Evolutionary conservation across 2,329 filamentous ascomycete genomes (phyloP).

Genomic region (Arthrobotrys megalospora): DNA sequence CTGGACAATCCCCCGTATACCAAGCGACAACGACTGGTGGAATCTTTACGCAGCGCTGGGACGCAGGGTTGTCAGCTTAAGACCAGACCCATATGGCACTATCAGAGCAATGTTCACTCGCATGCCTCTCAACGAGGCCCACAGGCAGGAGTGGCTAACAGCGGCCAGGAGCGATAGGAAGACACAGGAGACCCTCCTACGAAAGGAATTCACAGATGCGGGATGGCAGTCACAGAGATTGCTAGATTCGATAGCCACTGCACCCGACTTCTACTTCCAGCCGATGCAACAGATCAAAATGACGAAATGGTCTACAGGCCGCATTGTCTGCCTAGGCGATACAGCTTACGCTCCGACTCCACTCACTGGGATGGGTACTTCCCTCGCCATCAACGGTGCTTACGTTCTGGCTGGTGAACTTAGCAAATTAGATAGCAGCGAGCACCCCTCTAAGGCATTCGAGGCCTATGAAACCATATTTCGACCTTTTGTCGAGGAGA

Average conservation of each 20-base stretch:
- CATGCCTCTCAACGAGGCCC: slow-evolving; percentile 29
- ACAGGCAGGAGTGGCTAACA: slow-evolving; percentile 17
- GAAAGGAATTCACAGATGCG: slow-evolving; percentile 66
- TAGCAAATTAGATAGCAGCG: slow-evolving; percentile 62
- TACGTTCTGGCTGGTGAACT: slow-evolving; percentile 75
- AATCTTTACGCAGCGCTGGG: slow-evolving; percentile 33
- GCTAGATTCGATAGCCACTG: slow-evolving; percentile 67
- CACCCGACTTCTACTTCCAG: slow-evolving; percentile 70
- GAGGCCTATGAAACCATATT: slow-evolving; percentile 69
- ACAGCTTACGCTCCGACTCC: slow-evolving; percentile 71
- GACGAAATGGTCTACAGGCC: slow-evolving; percentile 69
- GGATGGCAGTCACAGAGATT: slow-evolving; percentile 70
- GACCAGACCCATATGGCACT: slow-evolving; percentile 37
- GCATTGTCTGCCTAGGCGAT: slow-evolving; percentile 73
- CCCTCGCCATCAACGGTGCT: slow-evolving; percentile 70
- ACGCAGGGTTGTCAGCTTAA: slow-evolving; percentile 32
- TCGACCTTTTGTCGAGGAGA: slow-evolving; percentile 69
- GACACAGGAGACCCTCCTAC: slow-evolving; percentile 29
- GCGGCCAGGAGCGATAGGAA: slow-evolving; percentile 29
- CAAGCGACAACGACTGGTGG: slow-evolving; percentile 39
- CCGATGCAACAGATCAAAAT: slow-evolving; percentile 70
- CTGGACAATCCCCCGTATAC: slow-evolving; percentile 36
- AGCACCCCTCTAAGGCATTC: slow-evolving; percentile 66
- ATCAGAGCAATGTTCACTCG: slow-evolving; percentile 40
- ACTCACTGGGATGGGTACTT: slow-evolving; percentile 72